phyloP scores from a whole-genome alignment of 2,329 filamentous ascomycete species.

The Colletotrichum spaethianum region DNA sequence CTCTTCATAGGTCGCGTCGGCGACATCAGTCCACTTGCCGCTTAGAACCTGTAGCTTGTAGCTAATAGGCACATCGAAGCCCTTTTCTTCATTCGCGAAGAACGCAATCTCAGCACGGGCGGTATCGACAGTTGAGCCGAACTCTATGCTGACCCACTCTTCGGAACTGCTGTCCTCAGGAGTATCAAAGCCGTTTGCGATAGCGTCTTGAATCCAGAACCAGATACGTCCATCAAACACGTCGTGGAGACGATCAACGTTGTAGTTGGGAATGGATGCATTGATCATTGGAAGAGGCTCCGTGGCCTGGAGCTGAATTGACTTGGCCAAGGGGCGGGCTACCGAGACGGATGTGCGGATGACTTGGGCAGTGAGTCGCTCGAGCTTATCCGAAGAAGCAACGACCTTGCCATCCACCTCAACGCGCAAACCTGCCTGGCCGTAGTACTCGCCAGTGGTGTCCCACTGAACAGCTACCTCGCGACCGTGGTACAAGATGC shows the following conservation, averaged over 20 bases:
- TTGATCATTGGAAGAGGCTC: slow-evolving; percentile 13
- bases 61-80: slow-evolving; percentile 18
- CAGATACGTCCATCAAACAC: slow-evolving; percentile 28
- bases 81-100: slow-evolving; percentile 25
- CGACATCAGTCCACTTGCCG: slow-evolving; percentile 22
- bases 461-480: slow-evolving; percentile 59
- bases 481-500: slow-evolving; percentile 59
- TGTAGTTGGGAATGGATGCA: slow-evolving; percentile 17
- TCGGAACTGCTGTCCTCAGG: slow-evolving; percentile 12
- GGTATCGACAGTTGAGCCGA: neutral
- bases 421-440: slow-evolving; percentile 53
- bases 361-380: slow-evolving; percentile 17
- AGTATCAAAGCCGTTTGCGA: slow-evolving; percentile 17
- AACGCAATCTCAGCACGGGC: slow-evolving; percentile 20
- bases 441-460: slow-evolving; percentile 54
- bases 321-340: slow-evolving; percentile 6
- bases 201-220: slow-evolving; percentile 29
- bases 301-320: slow-evolving; percentile 17
- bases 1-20: slow-evolving; percentile 8
- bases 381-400: slow-evolving; percentile 27
- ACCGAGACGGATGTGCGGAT: slow-evolving; percentile 1
- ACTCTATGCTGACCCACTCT: slow-evolving; percentile 29
- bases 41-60: slow-evolving; percentile 15
- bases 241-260: slow-evolving; percentile 21
- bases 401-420: slow-evolving; percentile 52